Conservation (phyloP, 2,329 filamentous ascomycete genomes). For the Hymenoscyphus fraxineus region DNA sequence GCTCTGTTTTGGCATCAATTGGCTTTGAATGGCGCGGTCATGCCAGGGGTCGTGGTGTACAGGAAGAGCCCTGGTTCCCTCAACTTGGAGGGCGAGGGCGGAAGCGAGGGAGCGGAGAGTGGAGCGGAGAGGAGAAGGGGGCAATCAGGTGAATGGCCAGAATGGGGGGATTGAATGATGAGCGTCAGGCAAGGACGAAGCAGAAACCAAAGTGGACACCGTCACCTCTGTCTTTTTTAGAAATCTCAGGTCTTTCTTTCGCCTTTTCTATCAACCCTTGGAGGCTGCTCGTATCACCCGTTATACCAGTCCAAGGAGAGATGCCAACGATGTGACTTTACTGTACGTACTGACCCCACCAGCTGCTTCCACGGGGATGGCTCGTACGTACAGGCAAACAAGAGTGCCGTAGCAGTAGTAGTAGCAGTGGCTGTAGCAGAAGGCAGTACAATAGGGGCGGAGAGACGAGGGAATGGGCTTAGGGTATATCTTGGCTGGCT, state of each 20-base stretch:
- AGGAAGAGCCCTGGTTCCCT: not conserved
- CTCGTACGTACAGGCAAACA: not conserved
- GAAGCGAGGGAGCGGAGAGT: not conserved
- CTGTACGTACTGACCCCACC: not conserved
- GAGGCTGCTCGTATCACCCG: not conserved
- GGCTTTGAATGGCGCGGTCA: not conserved
- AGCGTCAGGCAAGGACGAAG: not conserved
- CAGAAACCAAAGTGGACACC: not conserved
- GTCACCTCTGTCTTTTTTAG: not conserved
- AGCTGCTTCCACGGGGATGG: not conserved
- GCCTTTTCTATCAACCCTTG: not conserved
- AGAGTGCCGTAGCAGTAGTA: not conserved
- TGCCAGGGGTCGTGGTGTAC: not conserved
- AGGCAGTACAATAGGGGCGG: not conserved
- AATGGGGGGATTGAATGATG: not conserved
- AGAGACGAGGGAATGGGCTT: not conserved
- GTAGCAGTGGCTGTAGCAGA: not conserved
- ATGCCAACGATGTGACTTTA: not conserved
- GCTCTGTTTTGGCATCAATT: not conserved
- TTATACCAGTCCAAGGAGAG: not conserved
- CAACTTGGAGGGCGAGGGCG: not conserved
- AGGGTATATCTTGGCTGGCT: not conserved
- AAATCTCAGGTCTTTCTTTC: not conserved
- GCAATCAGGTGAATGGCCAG: not conserved
- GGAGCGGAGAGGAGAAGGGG: not conserved